phyloP scores from a whole-genome alignment of 2,329 filamentous ascomycete genomes.

The Alternaria tenuissima region DNA sequence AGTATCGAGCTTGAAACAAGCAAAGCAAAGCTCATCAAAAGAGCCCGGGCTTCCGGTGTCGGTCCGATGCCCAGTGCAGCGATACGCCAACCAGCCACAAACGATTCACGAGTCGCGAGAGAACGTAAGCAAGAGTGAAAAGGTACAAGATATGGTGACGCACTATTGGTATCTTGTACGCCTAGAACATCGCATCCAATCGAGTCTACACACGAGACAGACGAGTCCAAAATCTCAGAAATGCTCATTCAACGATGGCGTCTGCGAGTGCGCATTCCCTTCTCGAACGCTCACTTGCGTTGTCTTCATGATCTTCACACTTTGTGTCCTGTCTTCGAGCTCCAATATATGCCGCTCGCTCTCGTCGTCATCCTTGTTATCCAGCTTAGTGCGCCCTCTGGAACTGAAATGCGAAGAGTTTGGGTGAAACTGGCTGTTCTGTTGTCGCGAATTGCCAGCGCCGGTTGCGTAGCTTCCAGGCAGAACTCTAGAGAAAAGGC shows the following conservation, averaged over 20 bases:
- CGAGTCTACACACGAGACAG: neutral
- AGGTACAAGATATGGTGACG: neutral
- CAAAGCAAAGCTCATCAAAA: neutral
- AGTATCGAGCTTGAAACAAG: neutral
- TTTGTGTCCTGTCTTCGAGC: constrained; percentile 9
- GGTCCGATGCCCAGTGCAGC: neutral
- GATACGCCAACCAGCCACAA: neutral
- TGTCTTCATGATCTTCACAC: constrained; percentile 11
- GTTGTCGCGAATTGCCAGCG: neutral
- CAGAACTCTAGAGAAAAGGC: neutral
- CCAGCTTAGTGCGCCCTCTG: neutral
- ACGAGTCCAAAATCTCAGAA: neutral
- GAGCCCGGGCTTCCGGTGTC: neutral
- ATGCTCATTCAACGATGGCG: neutral
- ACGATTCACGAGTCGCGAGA: neutral
- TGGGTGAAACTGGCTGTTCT: neutral
- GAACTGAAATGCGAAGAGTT: neutral
- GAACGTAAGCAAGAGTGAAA: neutral
- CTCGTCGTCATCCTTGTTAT: constrained; percentile 5
- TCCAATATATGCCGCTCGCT: constrained; percentile 17
- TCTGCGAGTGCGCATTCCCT: constrained; percentile 1
- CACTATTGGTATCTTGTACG: neutral
- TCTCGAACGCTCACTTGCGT: constrained; percentile 7
- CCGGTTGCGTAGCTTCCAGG: constrained; percentile 1
- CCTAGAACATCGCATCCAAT: neutral